Conservation (phyloP, 176 grass and related monocot genomes). For the Echinochloa phyllopogon region DNA sequence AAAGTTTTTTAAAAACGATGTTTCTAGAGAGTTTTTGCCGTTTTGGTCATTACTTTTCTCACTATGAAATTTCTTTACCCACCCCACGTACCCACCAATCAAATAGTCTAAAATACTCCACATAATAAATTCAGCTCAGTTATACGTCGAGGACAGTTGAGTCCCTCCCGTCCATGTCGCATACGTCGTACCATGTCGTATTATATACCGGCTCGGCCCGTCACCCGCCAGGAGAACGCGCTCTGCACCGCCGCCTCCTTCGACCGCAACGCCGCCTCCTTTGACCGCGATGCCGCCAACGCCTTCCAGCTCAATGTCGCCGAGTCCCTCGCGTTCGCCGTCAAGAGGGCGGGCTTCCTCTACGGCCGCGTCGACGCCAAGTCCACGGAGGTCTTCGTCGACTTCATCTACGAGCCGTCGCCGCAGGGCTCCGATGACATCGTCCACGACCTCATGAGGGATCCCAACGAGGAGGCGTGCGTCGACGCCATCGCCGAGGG, state of each 20-base stretch:
- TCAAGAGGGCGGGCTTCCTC: slow-evolving; percentile 87
- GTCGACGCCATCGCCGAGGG: slow-evolving; percentile 78
- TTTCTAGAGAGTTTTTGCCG: too few relatives aligned
- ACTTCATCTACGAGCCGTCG: slow-evolving; percentile 97
- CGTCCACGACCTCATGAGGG: slow-evolving; percentile 56
- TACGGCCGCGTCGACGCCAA: slow-evolving; percentile 67
- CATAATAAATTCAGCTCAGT: too few relatives aligned
- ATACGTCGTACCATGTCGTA: too few relatives aligned
- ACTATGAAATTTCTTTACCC: too few relatives aligned
- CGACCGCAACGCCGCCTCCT: slow-evolving; percentile 69
- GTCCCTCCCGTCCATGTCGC: too few relatives aligned
- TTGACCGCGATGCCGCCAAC: too few relatives aligned
- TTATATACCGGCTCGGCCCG: too few relatives aligned
- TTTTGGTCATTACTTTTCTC: too few relatives aligned
- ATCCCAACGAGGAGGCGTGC: slow-evolving; percentile 70
- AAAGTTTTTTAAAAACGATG: too few relatives aligned
- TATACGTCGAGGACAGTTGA: too few relatives aligned
- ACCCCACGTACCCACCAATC: too few relatives aligned
- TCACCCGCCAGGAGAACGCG: slow-evolving; percentile 82
- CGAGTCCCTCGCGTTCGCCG: slow-evolving; percentile 76
- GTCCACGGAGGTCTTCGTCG: slow-evolving; percentile 59
- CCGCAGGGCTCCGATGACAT: slow-evolving; percentile 77
- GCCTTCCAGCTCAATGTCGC: slow-evolving; percentile 88
- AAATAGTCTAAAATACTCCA: too few relatives aligned
- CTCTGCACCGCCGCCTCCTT: slow-evolving; percentile 81